Base-by-base conservation (phyloP, 352 stramenopile genomes). In the Thalassiosira mediterranea region DNA sequence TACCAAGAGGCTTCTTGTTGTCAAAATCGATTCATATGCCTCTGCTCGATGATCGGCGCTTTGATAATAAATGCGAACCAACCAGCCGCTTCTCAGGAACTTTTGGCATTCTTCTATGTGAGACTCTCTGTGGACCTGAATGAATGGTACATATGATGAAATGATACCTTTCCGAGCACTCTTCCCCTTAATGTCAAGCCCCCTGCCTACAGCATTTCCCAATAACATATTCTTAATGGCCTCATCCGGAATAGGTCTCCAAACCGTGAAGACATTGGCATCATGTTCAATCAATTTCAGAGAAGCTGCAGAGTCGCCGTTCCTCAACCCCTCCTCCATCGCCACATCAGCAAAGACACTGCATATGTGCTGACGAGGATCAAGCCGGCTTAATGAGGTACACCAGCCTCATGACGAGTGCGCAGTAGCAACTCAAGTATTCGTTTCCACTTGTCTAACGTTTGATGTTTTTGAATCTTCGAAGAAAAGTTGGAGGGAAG, bases 21-120 rank as follows among this genome's bases (percentile, higher is more conserved):
- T 66, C 3, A 51, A 42, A 15, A 78, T 59, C 58, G 72, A 53
- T 48, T 82, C 66, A 28, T 60, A 31, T 0, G 75, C 69, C 42
- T 77, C 62, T 17, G 76, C 62, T 29, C 79, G 63, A 17, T 51
- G 44, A 23, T 70, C 38, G 31, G 71, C 52, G 1, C 11, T 67
- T 23, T 76, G 53, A 58, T 84, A 89, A 64, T 84, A 89, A 7
- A 89, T 54, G 28, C 79, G 66, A 34, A 89, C 61, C 34, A 42
- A 7, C 52, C 65, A 54, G 49, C 82, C 80, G 29, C 83, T 49
- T 40, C 56, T 64, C n/a, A 84, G 73, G 32, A 72, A 69, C 0
- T 34, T 23, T 46, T 72, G 42, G 21, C 79, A 59, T 23, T 77
- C 47, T 31, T 82, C 74, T 51, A 71, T 83, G 42, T 83, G 61